Base-by-base conservation (phyloP, 768 basidiomycete genomes). In the Tulasnella sp. region DNA sequence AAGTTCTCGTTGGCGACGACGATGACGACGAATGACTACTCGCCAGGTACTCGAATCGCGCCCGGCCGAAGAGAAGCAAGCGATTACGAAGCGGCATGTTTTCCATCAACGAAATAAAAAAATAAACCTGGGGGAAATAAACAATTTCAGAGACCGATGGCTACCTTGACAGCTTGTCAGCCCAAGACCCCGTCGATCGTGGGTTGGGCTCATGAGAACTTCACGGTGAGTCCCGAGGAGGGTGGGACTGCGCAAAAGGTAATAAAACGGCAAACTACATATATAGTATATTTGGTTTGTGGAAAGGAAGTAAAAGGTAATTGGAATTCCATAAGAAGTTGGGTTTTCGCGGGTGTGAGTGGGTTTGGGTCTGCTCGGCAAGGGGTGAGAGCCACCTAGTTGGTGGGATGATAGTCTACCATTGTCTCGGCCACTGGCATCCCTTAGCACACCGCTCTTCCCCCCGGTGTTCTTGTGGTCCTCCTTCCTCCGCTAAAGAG, bases 301-400 rank as follows among this genome's bases (percentile, higher is more conserved):
- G 58, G 25, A 15, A 58, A 22, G 25, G 25, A 22, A 64, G 14
- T 14, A 64, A 64, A 64, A 64, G 58, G 58, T 64, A 64, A 64
- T 64, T 34, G 31, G 31, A 29, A 25, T 64, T 64, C 58, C 31
- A 64, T 64, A 64, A 64, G 29, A 64, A 64, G 58, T 31, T 52
- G 15, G 11, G 25, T 25, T 22, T 22, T 64, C 49, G 49, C 49
- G 49, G 49, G 49, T 64, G 29, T 64, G 14, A 4, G 11, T 64
- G 25, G 25, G 9, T 42, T 42, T 42, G 17, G 42, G 8, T 8
- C 17, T 64, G 58, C 58, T 64, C 58, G 58, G 58, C 15, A 64
- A 64, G 58, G 58, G 58, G 58, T 64, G 58, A 64, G 58, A 64
- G 58, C 58, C 58, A 64, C 58, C 58, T 64, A 49, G n/a, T n/a